Conservation (phyloP, 768 basidiomycete species). For the Pleurotus platypus region DNA sequence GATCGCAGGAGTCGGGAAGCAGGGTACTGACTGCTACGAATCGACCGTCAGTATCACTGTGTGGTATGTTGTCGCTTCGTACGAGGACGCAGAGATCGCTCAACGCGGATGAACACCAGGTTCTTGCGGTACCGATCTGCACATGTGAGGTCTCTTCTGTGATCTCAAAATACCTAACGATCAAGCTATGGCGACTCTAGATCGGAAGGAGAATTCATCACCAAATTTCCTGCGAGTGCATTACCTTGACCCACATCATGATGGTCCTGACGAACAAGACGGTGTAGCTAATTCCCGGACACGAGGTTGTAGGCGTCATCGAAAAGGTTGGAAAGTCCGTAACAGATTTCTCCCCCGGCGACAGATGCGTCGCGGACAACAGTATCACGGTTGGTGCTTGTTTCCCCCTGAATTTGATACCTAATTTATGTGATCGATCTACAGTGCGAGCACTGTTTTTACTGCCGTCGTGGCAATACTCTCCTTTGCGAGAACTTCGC, state of each 20-base stretch:
- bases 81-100: not conserved
- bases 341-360: constrained; percentile 69
- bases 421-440: not conserved
- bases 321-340: constrained; percentile 80
- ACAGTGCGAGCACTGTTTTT: constrained; percentile 6
- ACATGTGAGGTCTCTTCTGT: not conserved
- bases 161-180: not conserved
- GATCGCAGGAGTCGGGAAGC: not conserved
- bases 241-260: not conserved
- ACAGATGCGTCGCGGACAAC: constrained; percentile 83
- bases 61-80: not conserved
- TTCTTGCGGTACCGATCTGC: constrained; percentile 5
- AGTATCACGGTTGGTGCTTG: constrained; percentile 56
- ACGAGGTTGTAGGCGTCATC: constrained; percentile 71
- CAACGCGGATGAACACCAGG: not conserved
- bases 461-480: constrained; percentile 4
- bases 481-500: constrained; percentile 8
- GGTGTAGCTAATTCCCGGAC: constrained; percentile 63
- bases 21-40: not conserved
- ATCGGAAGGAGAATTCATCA: constrained; percentile 52
- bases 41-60: constrained; percentile 1
- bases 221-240: constrained; percentile 48
- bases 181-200: not conserved
- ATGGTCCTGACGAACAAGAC: not conserved
- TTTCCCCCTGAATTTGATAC: not conserved